Percentiles rank a stretch among this genome's conserved stretches.
These are phyloP conservation scores for Ammopiptanthus mongolicus DNA, from an alignment of 306 rosid genomes.

Conservation along the genomic window DNA sequence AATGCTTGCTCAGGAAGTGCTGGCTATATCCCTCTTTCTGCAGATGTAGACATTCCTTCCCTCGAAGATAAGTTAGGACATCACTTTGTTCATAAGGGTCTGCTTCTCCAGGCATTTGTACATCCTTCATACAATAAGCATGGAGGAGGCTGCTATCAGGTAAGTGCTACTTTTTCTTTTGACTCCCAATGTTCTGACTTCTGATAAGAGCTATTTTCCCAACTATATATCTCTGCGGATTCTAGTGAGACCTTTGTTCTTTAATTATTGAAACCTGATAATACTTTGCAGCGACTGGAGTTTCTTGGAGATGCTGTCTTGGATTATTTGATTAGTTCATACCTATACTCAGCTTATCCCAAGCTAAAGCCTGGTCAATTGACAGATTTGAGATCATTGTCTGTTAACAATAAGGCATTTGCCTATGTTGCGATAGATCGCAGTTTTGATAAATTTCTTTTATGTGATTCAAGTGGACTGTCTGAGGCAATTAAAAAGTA, in stretches of 20 bases:
- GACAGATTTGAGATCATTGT: conserved; percentile 87
- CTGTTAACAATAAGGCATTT: conserved; percentile 80
- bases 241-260: not conserved
- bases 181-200: not conserved
- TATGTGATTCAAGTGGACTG: conserved; percentile 57
- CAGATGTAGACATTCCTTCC: conserved; percentile 41
- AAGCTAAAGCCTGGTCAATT: conserved; percentile 83
- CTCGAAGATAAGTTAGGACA: conserved; percentile 60
- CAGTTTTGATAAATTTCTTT: conserved; percentile 57
- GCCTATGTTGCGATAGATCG: conserved; percentile 74
- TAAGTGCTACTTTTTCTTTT: conserved; percentile 22
- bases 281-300: conserved; percentile 75
- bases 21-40: conserved; percentile 52
- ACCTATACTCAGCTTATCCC: conserved; percentile 89
- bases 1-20: conserved; percentile 54
- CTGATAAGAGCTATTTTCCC: conserved; percentile 4
- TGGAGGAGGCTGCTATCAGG: conserved; percentile 98
- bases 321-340: conserved; percentile 88
- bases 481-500: conserved; percentile 53
- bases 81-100: conserved; percentile 66
- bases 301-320: conserved; percentile 96
- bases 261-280: conserved; percentile 17
- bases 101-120: conserved; percentile 83
- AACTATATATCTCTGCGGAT: not conserved
- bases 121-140: conserved; percentile 88